A percentile compares a stretch with the other conserved stretches of the same genome.
These are phyloP conservation scores for Dictyostelium capitatum DNA, from an alignment of 78 protist species.

Conservation along the genomic window DNA sequence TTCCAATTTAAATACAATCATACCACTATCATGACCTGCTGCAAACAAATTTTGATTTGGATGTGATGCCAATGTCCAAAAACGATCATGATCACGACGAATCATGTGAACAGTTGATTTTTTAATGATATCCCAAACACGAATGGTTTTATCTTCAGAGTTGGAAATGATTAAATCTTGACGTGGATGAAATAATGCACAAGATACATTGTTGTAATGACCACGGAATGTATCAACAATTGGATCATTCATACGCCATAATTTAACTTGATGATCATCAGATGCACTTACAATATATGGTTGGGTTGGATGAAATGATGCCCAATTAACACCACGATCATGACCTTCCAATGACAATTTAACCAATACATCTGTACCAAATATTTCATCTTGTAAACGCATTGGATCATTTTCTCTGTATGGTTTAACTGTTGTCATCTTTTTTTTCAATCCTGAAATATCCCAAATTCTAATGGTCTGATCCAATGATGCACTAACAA, in stretches of 20 bases:
- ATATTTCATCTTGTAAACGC: constrained; percentile 89
- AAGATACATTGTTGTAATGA: constrained; percentile 97
- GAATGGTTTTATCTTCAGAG: constrained; percentile 98
- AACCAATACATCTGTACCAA: constrained; percentile 94
- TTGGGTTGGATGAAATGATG: constrained; percentile 97
- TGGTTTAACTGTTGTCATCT: constrained; percentile 67
- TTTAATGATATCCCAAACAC: constrained; percentile 98
- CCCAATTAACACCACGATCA: constrained; percentile 99
- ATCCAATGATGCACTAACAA: constrained; percentile 99
- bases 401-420: constrained; percentile 59
- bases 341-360: constrained; percentile 95
- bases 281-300: constrained; percentile 98
- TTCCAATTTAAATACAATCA: constrained; percentile 97
- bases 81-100: constrained; percentile 98
- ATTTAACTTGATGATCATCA: constrained; percentile 96
- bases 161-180: constrained; percentile 89
- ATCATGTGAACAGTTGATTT: constrained; percentile 88
- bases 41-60: constrained; percentile 95
- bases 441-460: constrained; percentile 91
- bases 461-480: constrained; percentile 99
- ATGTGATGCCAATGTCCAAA: constrained; percentile 98
- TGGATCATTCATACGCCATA: constrained; percentile 96
- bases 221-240: constrained; percentile 95
- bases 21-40: constrained; percentile 97
- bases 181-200: constrained; percentile 97